A percentile compares a stretch with the other conserved stretches of the same genome.
Evolutionary conservation across 768 basidiomycete species (phyloP).

Genomic region (Sporobolomyces pararoseus): DNA sequence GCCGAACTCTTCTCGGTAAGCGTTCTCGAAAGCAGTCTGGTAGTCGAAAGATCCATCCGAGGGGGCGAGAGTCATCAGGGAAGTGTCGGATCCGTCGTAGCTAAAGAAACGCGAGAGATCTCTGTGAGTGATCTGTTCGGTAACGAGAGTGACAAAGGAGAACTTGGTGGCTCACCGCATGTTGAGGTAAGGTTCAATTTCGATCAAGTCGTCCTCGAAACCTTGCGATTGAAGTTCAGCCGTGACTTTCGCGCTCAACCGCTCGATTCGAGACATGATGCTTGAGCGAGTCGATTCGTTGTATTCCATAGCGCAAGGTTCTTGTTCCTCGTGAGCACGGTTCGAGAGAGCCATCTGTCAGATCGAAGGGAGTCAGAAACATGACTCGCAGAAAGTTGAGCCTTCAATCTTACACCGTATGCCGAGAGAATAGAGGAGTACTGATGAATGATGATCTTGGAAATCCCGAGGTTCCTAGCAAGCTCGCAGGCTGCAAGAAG

Average conservation of each 20-base stretch:
- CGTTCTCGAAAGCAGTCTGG: slow-evolving; percentile 69
- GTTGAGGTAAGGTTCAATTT: slow-evolving; percentile 62
- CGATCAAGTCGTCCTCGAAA: slow-evolving; percentile 68
- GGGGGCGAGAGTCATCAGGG: slow-evolving; percentile 69
- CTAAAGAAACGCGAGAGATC: slow-evolving; percentile 55
- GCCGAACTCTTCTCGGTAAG: slow-evolving; percentile 74
- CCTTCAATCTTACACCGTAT: slow-evolving; percentile 58
- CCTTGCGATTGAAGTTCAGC: slow-evolving; percentile 72
- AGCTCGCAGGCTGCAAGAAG: slow-evolving; percentile 69
- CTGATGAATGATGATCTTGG: slow-evolving; percentile 78
- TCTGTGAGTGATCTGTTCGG: too few species aligned
- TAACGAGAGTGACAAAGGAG: not conserved
- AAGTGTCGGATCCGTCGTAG: slow-evolving; percentile 88
- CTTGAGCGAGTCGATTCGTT: slow-evolving; percentile 58
- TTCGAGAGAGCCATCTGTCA: slow-evolving; percentile 23
- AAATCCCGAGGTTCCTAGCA: slow-evolving; percentile 77
- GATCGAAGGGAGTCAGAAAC: too few species aligned
- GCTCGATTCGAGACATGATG: slow-evolving; percentile 66
- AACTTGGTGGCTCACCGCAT: slow-evolving; percentile 42
- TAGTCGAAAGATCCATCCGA: slow-evolving; percentile 60
- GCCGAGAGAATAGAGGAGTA: slow-evolving; percentile 91
- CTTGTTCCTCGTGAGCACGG: slow-evolving; percentile 81
- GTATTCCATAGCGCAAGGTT: slow-evolving; percentile 79
- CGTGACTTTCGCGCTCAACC: slow-evolving; percentile 61
- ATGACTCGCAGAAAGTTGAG: not conserved